Base-by-base conservation (phyloP, 768 basidiomycete species). In the Mycena pura region DNA sequence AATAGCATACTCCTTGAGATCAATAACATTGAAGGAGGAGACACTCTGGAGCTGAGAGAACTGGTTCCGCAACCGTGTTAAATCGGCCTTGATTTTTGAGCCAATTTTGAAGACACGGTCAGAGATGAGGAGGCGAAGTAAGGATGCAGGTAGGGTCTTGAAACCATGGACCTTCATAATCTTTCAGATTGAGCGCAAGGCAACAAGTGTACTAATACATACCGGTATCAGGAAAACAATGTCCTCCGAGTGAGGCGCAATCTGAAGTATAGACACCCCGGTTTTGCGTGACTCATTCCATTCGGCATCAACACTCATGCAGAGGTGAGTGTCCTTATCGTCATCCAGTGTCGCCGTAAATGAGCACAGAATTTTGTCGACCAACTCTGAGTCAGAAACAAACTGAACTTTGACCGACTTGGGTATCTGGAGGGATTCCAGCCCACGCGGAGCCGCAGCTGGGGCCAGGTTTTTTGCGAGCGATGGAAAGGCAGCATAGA, bases 261-360 rank as follows among this genome's bases (percentile, higher is more conserved):
- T 11, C 38, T 68, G 66, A 40, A 68, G 17, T 11, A 62, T 50
- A 6, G 66, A 68, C 2, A 65, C 66, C 19, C 66, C 66, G 17
- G 46, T 15, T 17, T 24, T 28, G 2, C 64, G 48, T 21, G 60
- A 65, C 6, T 65, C 24, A 45, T 68, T 68, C 66, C 66, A 68
- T 17, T 68, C 66, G 5, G 66, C 64, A 31, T 57, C 56, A 4
- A 57, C 15, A 17, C 56, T 57, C 3, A 49, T 21, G 19, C 56
- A 57, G 3, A 49, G 15, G 32, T 32, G 36, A 8, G 21, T 22
- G 2, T 8, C 21, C 1, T 27, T 27, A 24, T 48, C 39, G 7
- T 4, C 14, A 31, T 57, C 46, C 11, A 57, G 56, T 3, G 24
- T 11, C 3, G 19, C 25, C 5, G 32, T 48, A 10, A 57, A 4